Base-by-base conservation (phyloP, 2,329 filamentous ascomycete genomes). In the Trichoderma pleuroti region DNA sequence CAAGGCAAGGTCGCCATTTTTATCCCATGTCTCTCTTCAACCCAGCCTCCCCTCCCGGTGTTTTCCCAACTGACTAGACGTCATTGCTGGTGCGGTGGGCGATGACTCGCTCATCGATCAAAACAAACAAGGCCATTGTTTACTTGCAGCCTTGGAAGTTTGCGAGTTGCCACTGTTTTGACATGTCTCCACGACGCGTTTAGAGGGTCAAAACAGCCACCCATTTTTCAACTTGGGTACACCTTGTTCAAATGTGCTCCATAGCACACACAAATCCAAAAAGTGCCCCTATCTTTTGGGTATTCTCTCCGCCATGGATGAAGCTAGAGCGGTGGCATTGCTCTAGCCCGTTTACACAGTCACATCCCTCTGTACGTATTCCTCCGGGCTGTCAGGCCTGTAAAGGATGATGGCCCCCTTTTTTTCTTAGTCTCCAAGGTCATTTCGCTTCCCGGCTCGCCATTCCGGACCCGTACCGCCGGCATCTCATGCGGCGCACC, bases 391-490 rank as follows among this genome's bases (percentile, higher is more conserved):
- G 32, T 26, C 12, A 30, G 59, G 18, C 12, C 28, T 18, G 46
- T 52, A 14, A 46, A 24, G 18, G 24, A 34, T 2, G 10, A 16
- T 6, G 26, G 21, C 54, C 61, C 54, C 46, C 39, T 3, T 73
- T 72, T 72, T 72, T 72, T 73, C 74, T 72, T 77, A 26, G 28
- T 18, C 21, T 52, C 42, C 14, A 52, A 16, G 21, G 21, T 36
- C 57, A 75, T 80, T 70, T 79, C 77, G 76, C 77, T 80, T 77
- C 75, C 32, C 74, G 70, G 75, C 72, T 73, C 74, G 71, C 75
- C 56, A 75, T 75, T 76, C 76, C 72, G 73, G 75, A 72, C 76
- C 72, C 73, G 71, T 70, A 71, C 73, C 11, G 28, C 39, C 11
- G 36, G 11, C 74, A 74, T 67, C 71, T 71, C 66, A 32, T 42